Percentiles rank a stretch among this genome's conserved stretches.
Evolutionary conservation across 306 rosid genomes (phyloP).

Genomic region (Lathyrus aphaca): DNA sequence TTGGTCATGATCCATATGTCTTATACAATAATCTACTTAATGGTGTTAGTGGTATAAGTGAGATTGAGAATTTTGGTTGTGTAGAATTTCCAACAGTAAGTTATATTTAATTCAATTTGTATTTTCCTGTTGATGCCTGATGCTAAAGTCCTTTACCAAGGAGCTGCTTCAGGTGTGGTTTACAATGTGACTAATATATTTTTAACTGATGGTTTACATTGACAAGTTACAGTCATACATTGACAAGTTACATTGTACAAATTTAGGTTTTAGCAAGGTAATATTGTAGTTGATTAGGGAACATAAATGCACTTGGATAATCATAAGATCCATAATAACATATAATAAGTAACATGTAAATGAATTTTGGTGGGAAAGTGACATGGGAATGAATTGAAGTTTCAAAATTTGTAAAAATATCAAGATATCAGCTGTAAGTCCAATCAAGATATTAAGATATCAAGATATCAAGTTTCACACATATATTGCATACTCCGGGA

Average conservation of each 20-base stretch:
- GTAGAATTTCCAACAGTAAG: conserved; percentile 87
- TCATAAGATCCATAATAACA: conserved; percentile 43
- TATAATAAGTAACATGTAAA: conserved; percentile 39
- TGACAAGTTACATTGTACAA: conserved; percentile 56
- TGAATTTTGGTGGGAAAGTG: conserved; percentile 24
- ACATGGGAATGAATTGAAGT: conserved; percentile 25
- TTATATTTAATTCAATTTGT: conserved; percentile 32
- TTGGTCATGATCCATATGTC: conserved; percentile 86
- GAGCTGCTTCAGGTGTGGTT: no score
- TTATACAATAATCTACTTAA: conserved; percentile 92
- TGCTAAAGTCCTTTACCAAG: no score
- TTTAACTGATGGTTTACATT: no score
- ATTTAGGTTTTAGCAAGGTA: conserved; percentile 64
- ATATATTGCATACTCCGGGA: no score
- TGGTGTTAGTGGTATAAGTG: conserved; percentile 95
- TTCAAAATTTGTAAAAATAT: conserved; percentile 24
- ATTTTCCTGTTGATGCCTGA: conserved; percentile 36
- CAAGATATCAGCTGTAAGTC: conserved; percentile 21
- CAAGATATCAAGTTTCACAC: no score
- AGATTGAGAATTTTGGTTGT: conserved; percentile 96
- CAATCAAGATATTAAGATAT: no score
- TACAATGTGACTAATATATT: no score
- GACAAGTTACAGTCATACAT: no score
- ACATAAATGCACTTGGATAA: conserved; percentile 37
- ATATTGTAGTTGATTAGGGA: conserved; percentile 52